phyloP scores from a whole-genome alignment of 179 eudicot species.

The Spergularia azorica region DNA sequence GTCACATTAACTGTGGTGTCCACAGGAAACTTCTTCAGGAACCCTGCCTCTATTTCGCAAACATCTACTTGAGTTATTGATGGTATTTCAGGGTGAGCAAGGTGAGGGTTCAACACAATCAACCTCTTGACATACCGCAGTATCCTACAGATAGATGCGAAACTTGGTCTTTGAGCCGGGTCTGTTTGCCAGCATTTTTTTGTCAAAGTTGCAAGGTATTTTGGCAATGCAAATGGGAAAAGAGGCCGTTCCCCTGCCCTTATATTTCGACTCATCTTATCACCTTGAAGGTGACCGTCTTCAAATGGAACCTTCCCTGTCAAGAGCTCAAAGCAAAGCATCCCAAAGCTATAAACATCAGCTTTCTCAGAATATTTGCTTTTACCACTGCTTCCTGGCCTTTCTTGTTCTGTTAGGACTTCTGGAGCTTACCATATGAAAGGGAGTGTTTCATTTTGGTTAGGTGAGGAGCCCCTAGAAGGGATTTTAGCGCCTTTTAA shows the following conservation, averaged over 20 bases:
- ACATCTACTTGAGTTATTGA: constrained; percentile 58
- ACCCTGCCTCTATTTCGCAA: constrained; percentile 62
- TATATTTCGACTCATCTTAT: constrained; percentile 76
- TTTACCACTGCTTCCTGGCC: constrained; percentile 36
- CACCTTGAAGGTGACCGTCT: constrained; percentile 88
- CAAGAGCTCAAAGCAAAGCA: constrained; percentile 84
- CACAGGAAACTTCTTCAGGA: constrained; percentile 40
- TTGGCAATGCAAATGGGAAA: constrained; percentile 71
- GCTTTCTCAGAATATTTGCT: constrained; percentile 62
- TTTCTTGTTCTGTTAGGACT: constrained; percentile 69
- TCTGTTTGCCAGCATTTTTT: constrained; percentile 85
- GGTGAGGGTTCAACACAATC: constrained; percentile 67
- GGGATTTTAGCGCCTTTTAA: constrained; percentile 35
- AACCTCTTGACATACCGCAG: constrained; percentile 62
- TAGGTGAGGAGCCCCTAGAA: constrained; percentile 33
- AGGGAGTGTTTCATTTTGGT: constrained; percentile 34
- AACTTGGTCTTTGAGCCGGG: constrained; percentile 70
- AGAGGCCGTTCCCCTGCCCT: constrained; percentile 85
- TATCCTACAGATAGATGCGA: constrained; percentile 74
- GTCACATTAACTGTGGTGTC: constrained; percentile 26
- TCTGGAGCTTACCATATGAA: constrained; percentile 91
- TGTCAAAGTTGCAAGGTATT: constrained; percentile 58
- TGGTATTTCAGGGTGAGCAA: constrained; percentile 55
- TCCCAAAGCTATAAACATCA: constrained; percentile 90
- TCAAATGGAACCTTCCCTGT: constrained; percentile 91